Evolutionary conservation across 1,139 yeast genomes (phyloP), one percentile per base, ranked within the genome.

Genomic region (Yamadazyma buinensis): DNA sequence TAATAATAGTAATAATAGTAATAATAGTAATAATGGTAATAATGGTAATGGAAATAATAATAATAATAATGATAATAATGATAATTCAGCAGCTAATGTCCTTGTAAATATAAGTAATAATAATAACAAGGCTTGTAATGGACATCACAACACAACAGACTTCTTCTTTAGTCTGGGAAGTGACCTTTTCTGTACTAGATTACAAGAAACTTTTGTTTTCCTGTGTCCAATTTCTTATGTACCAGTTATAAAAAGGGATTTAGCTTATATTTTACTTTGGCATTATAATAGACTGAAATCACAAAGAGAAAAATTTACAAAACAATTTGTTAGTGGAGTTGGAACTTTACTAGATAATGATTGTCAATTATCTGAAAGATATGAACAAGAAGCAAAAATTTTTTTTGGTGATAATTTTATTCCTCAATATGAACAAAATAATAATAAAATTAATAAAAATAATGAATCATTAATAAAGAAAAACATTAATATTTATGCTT

Each of bases 151-250:
- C 11, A 38, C 34, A 13, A 41, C 45, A 0, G 46, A 42, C 25
- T 43, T 45, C 32, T 46, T 42, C 30, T 30, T 30, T 13, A 29
- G 23, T 22, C 22, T 22, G 13, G 29, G 28, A 11, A 26, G 34
- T 3, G 38, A 32, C 11, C 29, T 26, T 11, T 21, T 36, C 4
- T 44, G 48, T 31, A 22, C 40, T 3, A 27, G 33, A 20, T 18
- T 43, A 1, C 39, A 38, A 19, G 49, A 43, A 12, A 28, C 40
- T 2, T 38, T 25, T 33, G 35, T 36, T 5, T 30, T 36, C 7
- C 31, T 41, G 17, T 46, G 41, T 30, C 49, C 48, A 1, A 30
- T 45, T 12, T 41, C 43, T 21, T 43, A 39, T 26, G 25, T 38
- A 9, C 29, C 42, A 9, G 24, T 46, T 1, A 28, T 45, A 7